These are phyloP conservation scores for Yamadazyma diddensiae DNA, from an alignment of 1,139 yeast species.

Conservation along the genomic window DNA sequence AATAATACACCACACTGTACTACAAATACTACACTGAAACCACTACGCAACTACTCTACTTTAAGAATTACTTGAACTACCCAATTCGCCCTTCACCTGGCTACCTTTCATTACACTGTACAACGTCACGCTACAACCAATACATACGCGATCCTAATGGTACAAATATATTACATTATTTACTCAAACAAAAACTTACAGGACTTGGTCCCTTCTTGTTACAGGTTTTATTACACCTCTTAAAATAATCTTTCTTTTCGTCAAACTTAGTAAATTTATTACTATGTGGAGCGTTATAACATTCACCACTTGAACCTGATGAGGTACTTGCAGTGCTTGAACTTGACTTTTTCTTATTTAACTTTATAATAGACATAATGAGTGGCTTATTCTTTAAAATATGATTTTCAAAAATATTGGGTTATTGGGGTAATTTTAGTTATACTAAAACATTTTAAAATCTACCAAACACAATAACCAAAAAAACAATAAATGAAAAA, in stretches of 20 bases:
- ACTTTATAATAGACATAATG: constrained; percentile 13
- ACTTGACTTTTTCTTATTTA: constrained; percentile 17
- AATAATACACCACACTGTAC: no score
- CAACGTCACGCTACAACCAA: no score
- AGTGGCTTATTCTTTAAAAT: not conserved
- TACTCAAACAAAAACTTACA: constrained; percentile 40
- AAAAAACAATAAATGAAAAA: not conserved
- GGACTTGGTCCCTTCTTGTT: constrained; percentile 27
- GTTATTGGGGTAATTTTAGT: not conserved
- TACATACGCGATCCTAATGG: constrained; percentile 7
- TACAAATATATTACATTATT: constrained; percentile 20
- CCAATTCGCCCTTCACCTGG: no score
- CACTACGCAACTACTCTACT: no score
- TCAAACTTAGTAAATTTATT: constrained; percentile 26
- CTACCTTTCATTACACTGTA: no score
- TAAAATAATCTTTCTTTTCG: constrained; percentile 44
- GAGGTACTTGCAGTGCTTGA: constrained; percentile 15
- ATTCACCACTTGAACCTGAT: constrained; percentile 9
- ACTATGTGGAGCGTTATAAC: constrained; percentile 11
- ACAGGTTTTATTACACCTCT: constrained; percentile 28
- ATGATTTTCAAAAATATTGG: not conserved
- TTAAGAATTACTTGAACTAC: no score
- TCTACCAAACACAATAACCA: constrained; percentile 1
- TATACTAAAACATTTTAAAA: constrained; percentile 1
- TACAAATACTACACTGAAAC: no score